phyloP scores from a whole-genome alignment of 306 rosid genomes.

The Canavalia ensiformis region DNA sequence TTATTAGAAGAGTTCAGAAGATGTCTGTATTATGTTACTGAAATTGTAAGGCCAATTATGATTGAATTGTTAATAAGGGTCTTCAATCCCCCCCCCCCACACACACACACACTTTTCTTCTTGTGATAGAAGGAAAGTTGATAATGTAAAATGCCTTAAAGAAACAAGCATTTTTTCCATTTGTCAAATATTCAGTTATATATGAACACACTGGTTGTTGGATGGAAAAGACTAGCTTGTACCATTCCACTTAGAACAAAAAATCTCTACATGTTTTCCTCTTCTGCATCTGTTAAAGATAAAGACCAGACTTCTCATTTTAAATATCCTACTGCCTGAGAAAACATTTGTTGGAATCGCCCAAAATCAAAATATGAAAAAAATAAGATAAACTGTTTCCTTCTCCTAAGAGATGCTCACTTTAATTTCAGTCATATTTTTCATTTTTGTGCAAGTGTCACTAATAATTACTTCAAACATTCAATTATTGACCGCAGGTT shows the following conservation, averaged over 20 bases:
- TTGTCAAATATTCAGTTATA: background rate
- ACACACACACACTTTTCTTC: background rate
- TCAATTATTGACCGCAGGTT: too few relatives aligned
- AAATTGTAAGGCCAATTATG: slow-evolving; percentile 33
- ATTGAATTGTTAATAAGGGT: slow-evolving; percentile 14
- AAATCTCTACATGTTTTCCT: background rate
- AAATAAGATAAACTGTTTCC: background rate
- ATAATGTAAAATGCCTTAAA: background rate
- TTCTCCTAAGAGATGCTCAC: background rate
- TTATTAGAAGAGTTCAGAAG: slow-evolving; percentile 39
- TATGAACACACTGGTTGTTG: background rate
- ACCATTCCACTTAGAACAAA: background rate
- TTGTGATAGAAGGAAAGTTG: background rate
- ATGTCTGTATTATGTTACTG: slow-evolving; percentile 34
- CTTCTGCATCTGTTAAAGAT: background rate
- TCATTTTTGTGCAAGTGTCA: background rate
- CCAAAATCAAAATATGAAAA: background rate
- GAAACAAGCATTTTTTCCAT: background rate
- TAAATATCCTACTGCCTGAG: background rate
- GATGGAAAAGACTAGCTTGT: background rate
- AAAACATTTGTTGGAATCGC: background rate
- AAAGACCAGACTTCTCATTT: background rate
- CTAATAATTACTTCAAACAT: background rate
- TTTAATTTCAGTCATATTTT: background rate
- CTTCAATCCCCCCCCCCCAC: background rate